A percentile compares a stretch with the other conserved stretches of the same genome.
These are phyloP conservation scores for Scopulariopsis brevicaulis DNA, from an alignment of 2,329 filamentous ascomycete genomes.

Conservation along the genomic window DNA sequence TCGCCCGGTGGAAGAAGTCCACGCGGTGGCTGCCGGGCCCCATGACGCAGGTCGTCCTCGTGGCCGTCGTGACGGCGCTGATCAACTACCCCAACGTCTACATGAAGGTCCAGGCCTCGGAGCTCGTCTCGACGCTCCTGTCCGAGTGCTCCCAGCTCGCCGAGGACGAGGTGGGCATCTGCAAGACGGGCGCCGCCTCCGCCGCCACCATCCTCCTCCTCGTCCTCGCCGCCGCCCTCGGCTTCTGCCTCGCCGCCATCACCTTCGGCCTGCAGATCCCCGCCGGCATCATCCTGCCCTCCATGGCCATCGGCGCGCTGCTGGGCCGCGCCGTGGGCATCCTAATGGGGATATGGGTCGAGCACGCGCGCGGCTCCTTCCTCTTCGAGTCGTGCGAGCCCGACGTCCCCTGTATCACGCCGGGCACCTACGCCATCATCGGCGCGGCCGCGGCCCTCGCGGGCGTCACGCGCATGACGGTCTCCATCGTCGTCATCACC, in stretches of 20 bases:
- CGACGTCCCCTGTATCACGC: constrained; percentile 79
- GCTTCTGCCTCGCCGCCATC: constrained; percentile 73
- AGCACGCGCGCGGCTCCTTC: constrained; percentile 64
- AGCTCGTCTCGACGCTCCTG: constrained; percentile 86
- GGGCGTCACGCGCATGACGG: constrained; percentile 90
- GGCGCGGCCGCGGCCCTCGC: constrained; percentile 90
- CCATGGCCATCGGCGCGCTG: constrained; percentile 89
- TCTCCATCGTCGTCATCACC: constrained; percentile 98
- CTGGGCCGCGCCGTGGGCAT: constrained; percentile 85
- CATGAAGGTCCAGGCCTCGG: constrained; percentile 85
- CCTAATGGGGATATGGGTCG: constrained; percentile 78
- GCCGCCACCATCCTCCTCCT: constrained; percentile 74
- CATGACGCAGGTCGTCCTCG: constrained; percentile 65
- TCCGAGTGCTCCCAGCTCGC: constrained; percentile 74
- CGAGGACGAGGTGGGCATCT: constrained; percentile 83
- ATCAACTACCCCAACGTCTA: constrained; percentile 95
- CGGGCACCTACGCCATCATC: constrained; percentile 92
- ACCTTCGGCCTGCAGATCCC: constrained; percentile 94
- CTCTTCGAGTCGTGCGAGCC: constrained; percentile 73
- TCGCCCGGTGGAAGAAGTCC: constrained; percentile 70
- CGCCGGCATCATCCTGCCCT: constrained; percentile 89
- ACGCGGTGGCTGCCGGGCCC: constrained; percentile 57
- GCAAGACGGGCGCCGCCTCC: constrained; percentile 75
- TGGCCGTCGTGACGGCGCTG: constrained; percentile 72
- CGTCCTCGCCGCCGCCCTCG: constrained; percentile 69